Base-by-base conservation (phyloP, 306 rosid species). In the Medicago ruthenica region DNA sequence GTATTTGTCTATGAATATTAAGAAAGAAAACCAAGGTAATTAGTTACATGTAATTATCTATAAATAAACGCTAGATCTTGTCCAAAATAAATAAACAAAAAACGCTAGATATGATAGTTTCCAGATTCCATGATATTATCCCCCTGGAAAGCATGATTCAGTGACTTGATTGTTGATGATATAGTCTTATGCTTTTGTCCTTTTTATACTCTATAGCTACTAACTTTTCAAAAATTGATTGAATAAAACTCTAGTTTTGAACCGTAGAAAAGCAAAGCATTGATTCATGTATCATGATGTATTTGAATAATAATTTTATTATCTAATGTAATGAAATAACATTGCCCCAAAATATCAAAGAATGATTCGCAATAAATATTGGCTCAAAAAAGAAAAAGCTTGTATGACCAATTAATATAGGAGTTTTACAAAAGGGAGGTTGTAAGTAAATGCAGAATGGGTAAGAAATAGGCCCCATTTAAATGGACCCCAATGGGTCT, bases 391-490 rank as follows among this genome's bases (percentile, higher is more conserved):
- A 71, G 27, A 68, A 75, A 61, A 70, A 51, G 61, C 6, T 40
- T 4, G 41, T 36, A 66, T 58, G 9, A 48, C 68, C 67, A 77
- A 82, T 62, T 57, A 66, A 77, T 57, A 21, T 22, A 21, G 47
- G 14, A 34, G 71, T 77, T 77, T 76, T 82, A 57, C 58, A 50
- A 82, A 82, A 66, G 34, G 58, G 17, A 55, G 54, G 76, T 77
- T 77, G 82, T 58, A 67, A 82, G 71, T 58, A 58, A 82, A 77
- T 24, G 24, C 50, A 71, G 0, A 82, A 72, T 22, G 72, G 84
- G 85, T 41, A 81, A 76, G 1, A 2, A 18, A 71, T 17, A n/a
- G 85, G 78, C 0, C 81, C 85, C 85, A 81, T 62, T 51, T 37
- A 57, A 16, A 48, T 57, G 76, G 79, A 13, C 57, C 81, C 81